phyloP scores from a whole-genome alignment of 2,329 filamentous ascomycete species.

The Truncatella angustata region DNA sequence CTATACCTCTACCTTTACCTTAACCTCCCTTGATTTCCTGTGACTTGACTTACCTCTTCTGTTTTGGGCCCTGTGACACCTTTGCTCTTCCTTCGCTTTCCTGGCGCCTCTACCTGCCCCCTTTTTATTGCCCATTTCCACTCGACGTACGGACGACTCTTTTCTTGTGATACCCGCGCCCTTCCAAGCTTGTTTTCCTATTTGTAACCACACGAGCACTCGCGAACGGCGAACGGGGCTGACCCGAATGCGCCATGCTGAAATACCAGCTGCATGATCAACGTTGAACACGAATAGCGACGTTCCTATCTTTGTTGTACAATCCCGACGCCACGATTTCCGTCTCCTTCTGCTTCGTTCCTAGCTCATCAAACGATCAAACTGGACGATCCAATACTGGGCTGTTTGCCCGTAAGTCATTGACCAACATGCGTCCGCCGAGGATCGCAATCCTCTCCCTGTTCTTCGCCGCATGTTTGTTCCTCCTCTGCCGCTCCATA shows the following conservation, averaged over 20 bases:
- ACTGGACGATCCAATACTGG: background rate
- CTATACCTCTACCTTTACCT: background rate
- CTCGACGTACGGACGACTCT: background rate
- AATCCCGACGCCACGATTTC: background rate
- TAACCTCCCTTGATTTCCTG: background rate
- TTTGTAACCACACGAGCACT: background rate
- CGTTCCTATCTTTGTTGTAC: background rate
- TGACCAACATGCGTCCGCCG: conserved; percentile 50
- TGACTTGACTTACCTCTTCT: background rate
- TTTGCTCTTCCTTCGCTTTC: background rate
- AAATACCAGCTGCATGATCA: background rate
- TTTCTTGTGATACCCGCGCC: background rate
- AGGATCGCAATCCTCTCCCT: conserved; percentile 53
- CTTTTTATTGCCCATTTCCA: background rate
- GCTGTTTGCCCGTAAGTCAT: background rate
- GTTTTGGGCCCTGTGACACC: background rate
- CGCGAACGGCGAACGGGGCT: background rate
- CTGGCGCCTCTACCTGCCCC: background rate
- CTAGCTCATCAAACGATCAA: background rate
- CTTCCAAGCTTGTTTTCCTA: background rate
- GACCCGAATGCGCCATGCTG: background rate
- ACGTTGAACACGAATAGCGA: conserved; percentile 1
- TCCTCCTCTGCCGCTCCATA: conserved; percentile 54
- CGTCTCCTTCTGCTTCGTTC: background rate
- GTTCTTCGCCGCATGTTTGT: conserved; percentile 52